Conservation (phyloP, 352 stramenopile genomes). For the Pythium apleroticum region DNA sequence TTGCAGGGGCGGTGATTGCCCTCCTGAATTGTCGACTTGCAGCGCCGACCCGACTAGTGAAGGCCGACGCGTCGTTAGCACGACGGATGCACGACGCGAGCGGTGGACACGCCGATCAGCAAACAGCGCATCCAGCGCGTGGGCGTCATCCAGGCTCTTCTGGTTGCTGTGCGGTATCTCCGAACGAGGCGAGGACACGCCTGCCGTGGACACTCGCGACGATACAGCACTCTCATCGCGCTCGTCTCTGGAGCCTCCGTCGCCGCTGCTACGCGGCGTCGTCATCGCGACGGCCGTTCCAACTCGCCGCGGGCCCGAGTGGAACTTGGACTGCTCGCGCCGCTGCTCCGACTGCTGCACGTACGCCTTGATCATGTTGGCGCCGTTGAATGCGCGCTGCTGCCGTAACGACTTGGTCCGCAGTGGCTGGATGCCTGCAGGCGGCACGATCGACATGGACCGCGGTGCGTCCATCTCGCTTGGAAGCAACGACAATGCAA, state of each 20-base stretch:
- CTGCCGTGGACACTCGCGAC: neutral
- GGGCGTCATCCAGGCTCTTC: slow-evolving; percentile 7
- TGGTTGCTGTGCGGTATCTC: slow-evolving; percentile 2
- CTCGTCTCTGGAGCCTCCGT: slow-evolving; percentile 11
- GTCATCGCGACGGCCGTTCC: neutral
- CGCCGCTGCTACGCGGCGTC: neutral
- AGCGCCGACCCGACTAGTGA: neutral
- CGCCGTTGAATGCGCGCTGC: slow-evolving; percentile 28
- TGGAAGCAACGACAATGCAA: neutral
- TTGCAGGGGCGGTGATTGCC: neutral
- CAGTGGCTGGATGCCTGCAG: slow-evolving; percentile 9
- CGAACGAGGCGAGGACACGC: neutral
- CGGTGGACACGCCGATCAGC: slow-evolving; percentile 27
- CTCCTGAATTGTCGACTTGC: neutral
- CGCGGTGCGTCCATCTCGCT: slow-evolving; percentile 14
- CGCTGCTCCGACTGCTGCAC: slow-evolving; percentile 30
- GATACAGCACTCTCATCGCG: neutral
- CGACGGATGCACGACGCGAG: slow-evolving; percentile 32
- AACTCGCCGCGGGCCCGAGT: slow-evolving; percentile 1
- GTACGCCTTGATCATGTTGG: slow-evolving; percentile 29
- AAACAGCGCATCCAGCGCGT: slow-evolving; percentile 33
- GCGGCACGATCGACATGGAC: slow-evolving; percentile 20
- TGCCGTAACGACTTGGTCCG: slow-evolving; percentile 29
- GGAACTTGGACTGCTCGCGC: slow-evolving; percentile 29
- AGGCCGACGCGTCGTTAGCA: slow-evolving; percentile 21